Percentiles rank a stretch among this genome's conserved stretches.
Evolutionary conservation across 192 early-diverging fungal species (phyloP).

Genomic region (Backusella luteola): DNA sequence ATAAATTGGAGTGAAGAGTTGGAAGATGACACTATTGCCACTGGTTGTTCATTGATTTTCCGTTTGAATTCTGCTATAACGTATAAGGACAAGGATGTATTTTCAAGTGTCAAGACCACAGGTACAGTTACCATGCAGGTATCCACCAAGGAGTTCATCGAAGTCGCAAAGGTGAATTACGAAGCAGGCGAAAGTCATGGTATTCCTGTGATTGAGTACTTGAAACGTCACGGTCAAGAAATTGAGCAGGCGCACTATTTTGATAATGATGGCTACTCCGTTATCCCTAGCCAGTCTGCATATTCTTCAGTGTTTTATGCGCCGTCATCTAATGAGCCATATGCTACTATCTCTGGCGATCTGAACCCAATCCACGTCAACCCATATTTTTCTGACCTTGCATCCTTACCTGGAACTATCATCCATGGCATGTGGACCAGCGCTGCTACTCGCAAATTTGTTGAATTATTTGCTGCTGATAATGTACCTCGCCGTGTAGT

Average conservation of each 20-base stretch:
- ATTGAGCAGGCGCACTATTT: constrained; percentile 91
- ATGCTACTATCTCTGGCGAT: constrained; percentile 85
- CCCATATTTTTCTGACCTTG: constrained; percentile 90
- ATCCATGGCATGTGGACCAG: constrained; percentile 98
- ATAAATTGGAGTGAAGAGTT: constrained; percentile 67
- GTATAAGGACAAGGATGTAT: constrained; percentile 57
- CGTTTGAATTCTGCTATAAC: constrained; percentile 65
- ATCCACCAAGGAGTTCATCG: constrained; percentile 78
- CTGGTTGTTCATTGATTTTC: constrained; percentile 73
- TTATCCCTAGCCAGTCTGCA: constrained; percentile 80
- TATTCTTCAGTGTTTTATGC: constrained; percentile 83
- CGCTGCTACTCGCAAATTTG: constrained; percentile 91
- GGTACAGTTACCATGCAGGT: constrained; percentile 75
- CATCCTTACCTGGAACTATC: constrained; percentile 88
- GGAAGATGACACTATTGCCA: constrained; percentile 56
- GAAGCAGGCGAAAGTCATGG: constrained; percentile 73
- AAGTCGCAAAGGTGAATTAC: constrained; percentile 85
- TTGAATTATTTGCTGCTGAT: constrained; percentile 93
- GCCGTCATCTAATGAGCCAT: constrained; percentile 81
- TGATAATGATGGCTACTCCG: constrained; percentile 87
- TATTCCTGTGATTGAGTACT: constrained; percentile 87
- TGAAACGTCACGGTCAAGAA: constrained; percentile 79
- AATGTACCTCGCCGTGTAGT: constrained; percentile 87
- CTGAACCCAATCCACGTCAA: constrained; percentile 97
- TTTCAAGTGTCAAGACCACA: constrained; percentile 71